Conservation (phyloP, 1,284 basidiomycete genomes). For the Austroboletus novae-zelandiae region DNA sequence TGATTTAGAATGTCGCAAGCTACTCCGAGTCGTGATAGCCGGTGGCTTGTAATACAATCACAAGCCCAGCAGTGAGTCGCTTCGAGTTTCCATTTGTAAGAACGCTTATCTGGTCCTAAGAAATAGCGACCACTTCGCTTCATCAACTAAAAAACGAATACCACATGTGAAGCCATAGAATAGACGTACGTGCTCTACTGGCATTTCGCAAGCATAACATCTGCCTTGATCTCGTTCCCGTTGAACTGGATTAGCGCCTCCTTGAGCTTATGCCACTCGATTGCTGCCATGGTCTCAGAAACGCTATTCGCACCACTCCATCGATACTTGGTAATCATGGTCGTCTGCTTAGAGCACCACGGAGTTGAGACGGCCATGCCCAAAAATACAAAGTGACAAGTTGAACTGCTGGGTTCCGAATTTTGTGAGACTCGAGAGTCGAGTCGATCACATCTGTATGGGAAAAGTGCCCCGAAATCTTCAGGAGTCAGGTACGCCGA, state of each 20-base stretch:
- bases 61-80: slow-evolving; percentile 19
- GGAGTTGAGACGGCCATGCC: slow-evolving; percentile 17
- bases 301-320: slow-evolving; percentile 11
- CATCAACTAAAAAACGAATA: neutral
- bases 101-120: slow-evolving; percentile 18
- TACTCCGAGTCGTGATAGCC: neutral
- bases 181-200: slow-evolving; percentile 15
- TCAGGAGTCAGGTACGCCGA: no score
- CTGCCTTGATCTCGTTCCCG: slow-evolving; percentile 7
- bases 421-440: no score
- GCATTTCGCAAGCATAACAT: slow-evolving; percentile 15
- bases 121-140: slow-evolving; percentile 25
- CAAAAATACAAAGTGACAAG: no score
- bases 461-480: no score
- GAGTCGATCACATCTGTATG: no score
- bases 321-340: slow-evolving; percentile 26
- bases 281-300: slow-evolving; percentile 24
- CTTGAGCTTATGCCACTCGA: slow-evolving; percentile 26
- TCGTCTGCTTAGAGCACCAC: slow-evolving; percentile 15
- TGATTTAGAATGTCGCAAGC: neutral
- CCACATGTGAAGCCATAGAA: neutral
- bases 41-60: neutral
- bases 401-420: no score
- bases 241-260: slow-evolving; percentile 17
- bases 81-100: slow-evolving; percentile 31